These are phyloP conservation scores for Apiotrichum veenhuisii DNA, from an alignment of 1,284 basidiomycete genomes.

Conservation along the genomic window DNA sequence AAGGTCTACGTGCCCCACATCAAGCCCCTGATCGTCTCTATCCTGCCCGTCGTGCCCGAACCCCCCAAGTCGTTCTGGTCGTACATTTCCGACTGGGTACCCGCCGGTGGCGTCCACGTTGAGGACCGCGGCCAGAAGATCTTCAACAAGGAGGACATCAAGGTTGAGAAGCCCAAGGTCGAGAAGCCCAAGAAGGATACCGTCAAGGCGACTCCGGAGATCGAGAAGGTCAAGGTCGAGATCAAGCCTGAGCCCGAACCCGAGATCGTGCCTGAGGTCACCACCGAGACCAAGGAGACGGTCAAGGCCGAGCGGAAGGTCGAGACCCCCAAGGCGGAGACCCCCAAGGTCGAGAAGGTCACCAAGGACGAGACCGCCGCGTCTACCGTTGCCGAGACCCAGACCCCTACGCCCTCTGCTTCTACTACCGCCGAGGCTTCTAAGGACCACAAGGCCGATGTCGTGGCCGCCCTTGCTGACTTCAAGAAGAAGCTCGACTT, in stretches of 20 bases:
- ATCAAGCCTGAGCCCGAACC: constrained; percentile 1
- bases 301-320: constrained; percentile 2
- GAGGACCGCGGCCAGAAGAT: constrained; percentile 9
- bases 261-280: not conserved
- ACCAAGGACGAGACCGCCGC: not conserved
- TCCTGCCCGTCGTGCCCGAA: constrained; percentile 28
- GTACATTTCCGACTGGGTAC: constrained; percentile 37
- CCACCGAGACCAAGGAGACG: not conserved
- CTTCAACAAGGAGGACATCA: not conserved
- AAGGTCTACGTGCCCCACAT: constrained; percentile 38
- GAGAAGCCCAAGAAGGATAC: constrained; percentile 9
- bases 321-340: not conserved
- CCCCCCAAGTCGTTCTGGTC: constrained; percentile 36
- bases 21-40: constrained; percentile 25
- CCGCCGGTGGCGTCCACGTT: constrained; percentile 18
- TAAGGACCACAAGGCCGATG: constrained; percentile 1
- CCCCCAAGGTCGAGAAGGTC: not conserved
- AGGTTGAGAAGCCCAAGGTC: too few relatives aligned
- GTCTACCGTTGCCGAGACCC: not conserved
- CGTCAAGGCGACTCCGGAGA: constrained; percentile 2
- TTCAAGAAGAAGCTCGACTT: constrained; percentile 32
- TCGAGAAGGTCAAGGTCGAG: not conserved
- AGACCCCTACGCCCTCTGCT: not conserved
- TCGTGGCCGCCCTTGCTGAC: constrained; percentile 5
- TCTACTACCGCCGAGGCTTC: not conserved